These are phyloP conservation scores for Ilyonectria destructans DNA, from an alignment of 2,329 filamentous ascomycete genomes.

Conservation along the genomic window DNA sequence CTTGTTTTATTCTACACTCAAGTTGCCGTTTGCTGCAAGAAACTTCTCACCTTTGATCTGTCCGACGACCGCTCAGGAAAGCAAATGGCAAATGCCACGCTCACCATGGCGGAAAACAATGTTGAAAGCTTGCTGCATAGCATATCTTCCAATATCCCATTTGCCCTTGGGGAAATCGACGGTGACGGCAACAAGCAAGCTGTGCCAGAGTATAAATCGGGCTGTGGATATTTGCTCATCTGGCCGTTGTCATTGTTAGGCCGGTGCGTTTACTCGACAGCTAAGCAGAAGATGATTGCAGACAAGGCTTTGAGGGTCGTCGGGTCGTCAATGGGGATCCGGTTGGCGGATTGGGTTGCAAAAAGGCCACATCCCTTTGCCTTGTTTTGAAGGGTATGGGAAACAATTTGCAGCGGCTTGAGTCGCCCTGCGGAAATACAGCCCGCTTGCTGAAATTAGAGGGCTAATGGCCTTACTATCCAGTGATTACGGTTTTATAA, in stretches of 20 bases:
- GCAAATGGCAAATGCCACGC: background rate
- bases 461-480: too few species aligned
- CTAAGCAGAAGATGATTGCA: background rate
- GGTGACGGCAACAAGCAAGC: background rate
- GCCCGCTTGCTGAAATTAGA: too few species aligned
- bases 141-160: background rate
- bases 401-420: background rate
- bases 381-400: background rate
- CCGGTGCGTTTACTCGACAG: background rate
- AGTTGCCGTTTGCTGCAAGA: background rate
- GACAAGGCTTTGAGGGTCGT: background rate
- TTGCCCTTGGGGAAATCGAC: background rate
- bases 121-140: background rate
- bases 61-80: background rate
- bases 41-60: background rate
- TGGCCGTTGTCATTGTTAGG: background rate
- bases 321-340: background rate
- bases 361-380: background rate
- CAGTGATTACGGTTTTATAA: too few species aligned
- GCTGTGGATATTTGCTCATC: background rate
- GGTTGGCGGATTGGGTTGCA: background rate
- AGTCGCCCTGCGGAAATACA: background rate
- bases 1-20: background rate
- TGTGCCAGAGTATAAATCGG: background rate
- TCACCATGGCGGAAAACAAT: background rate